A percentile compares a stretch with the other conserved stretches of the same genome.
Conservation (phyloP, 805 yeast species). For the Kodamaea sagamina region DNA sequence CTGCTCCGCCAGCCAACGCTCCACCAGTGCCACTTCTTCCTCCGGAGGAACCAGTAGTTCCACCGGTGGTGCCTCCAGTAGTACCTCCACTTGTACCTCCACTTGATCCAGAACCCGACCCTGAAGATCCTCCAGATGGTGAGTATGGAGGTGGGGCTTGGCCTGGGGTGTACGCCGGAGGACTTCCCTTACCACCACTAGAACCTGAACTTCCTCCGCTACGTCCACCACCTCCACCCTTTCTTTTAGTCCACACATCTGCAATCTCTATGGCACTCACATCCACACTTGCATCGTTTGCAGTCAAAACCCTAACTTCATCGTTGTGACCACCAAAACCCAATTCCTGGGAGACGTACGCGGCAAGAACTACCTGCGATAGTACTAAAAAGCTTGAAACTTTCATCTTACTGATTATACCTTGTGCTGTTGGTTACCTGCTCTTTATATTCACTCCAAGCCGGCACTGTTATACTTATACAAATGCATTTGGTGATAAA, state of each 20-base stretch:
- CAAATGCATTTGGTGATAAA: no score
- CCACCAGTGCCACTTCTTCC: background rate
- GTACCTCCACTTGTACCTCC: background rate
- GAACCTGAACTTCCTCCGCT: background rate
- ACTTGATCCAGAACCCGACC: background rate
- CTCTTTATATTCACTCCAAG: no score
- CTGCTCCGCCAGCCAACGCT: background rate
- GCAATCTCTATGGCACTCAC: background rate
- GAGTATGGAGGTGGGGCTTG: no score
- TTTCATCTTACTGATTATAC: background rate
- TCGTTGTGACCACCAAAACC: no score
- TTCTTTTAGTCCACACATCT: conserved; percentile 1
- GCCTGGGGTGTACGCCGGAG: no score
- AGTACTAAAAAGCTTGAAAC: background rate
- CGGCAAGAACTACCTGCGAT: conserved; percentile 2
- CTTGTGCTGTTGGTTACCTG: no score
- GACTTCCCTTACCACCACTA: background rate
- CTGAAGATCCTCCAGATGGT: background rate
- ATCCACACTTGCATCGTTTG: no score
- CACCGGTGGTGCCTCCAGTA: background rate
- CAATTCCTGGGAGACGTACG: background rate
- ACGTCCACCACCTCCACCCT: conserved; percentile 3
- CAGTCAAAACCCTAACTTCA: no score
- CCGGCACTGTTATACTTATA: no score
- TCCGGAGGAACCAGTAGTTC: background rate